Evolutionary conservation across 2,329 filamentous ascomycete genomes (phyloP).

Genomic region (Pestalotiopsis sp.): DNA sequence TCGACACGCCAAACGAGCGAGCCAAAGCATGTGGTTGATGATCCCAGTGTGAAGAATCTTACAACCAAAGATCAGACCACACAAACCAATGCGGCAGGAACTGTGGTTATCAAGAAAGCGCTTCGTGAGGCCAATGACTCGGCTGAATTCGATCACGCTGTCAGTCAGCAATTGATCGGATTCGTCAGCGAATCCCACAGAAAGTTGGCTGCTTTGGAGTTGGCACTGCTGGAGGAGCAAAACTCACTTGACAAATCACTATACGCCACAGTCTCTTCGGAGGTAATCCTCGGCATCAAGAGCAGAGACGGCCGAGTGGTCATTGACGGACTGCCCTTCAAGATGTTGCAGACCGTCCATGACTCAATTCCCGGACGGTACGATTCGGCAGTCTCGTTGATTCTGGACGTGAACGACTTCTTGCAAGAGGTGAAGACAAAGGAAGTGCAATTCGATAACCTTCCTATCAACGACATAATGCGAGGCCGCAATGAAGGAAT

Average conservation of each 20-base stretch:
- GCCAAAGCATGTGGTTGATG: not conserved
- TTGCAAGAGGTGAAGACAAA: constrained; percentile 37
- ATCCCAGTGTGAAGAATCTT: not conserved
- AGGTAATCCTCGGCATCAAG: not conserved
- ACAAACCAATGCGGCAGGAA: not conserved
- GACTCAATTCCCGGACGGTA: constrained; percentile 26
- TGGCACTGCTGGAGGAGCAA: constrained; percentile 2
- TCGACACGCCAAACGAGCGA: not conserved
- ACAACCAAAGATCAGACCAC: not conserved
- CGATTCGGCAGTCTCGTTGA: constrained; percentile 22
- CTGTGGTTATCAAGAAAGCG: not conserved
- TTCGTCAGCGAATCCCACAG: constrained; percentile 3
- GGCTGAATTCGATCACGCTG: not conserved
- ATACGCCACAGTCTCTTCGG: constrained; percentile 52
- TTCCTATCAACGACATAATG: not conserved
- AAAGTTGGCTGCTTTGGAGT: not conserved
- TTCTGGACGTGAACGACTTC: constrained; percentile 21
- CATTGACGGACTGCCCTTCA: constrained; percentile 16
- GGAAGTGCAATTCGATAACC: constrained; percentile 39
- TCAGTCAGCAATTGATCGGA: not conserved
- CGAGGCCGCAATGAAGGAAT: not conserved
- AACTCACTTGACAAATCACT: not conserved
- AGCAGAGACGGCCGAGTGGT: constrained; percentile 38
- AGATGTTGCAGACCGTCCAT: constrained; percentile 18
- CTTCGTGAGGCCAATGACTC: not conserved